Conservation (phyloP, 2,329 filamentous ascomycete genomes). For the Xylaria sp. region DNA sequence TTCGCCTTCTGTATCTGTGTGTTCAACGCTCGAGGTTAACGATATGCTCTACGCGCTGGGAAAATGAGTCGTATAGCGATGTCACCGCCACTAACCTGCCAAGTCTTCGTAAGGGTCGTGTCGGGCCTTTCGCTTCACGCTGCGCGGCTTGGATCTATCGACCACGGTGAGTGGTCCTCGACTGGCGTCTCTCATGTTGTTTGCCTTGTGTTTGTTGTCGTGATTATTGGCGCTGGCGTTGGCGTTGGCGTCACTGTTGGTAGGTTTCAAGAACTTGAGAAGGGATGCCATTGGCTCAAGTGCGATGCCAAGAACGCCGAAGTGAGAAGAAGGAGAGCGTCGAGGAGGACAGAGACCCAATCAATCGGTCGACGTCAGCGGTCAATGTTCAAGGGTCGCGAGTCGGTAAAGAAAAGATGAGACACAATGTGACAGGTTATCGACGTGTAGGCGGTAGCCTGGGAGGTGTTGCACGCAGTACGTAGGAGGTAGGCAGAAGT, state of each 20-base stretch:
- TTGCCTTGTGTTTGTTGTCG: neutral
- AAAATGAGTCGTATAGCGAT: neutral
- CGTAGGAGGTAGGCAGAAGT: neutral
- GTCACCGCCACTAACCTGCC: constrained; percentile 21
- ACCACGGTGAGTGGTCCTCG: constrained; percentile 11
- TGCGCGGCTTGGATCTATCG: constrained; percentile 14
- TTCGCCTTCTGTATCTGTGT: neutral
- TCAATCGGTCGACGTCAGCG: neutral
- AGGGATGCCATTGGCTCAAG: constrained; percentile 12
- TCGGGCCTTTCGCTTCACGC: constrained; percentile 29
- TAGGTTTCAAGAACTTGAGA: constrained; percentile 9
- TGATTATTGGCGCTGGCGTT: neutral
- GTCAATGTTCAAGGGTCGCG: neutral
- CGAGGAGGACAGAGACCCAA: neutral
- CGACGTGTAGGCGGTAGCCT: neutral
- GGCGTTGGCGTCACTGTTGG: constrained; percentile 4
- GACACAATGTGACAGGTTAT: neutral
- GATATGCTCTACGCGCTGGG: neutral
- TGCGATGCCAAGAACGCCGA: constrained; percentile 2
- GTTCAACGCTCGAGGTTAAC: neutral
- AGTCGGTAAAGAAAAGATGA: neutral
- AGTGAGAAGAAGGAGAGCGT: constrained; percentile 3
- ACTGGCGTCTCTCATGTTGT: neutral
- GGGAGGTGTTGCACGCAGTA: neutral
- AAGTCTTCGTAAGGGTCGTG: constrained; percentile 27